A percentile compares a stretch with the other conserved stretches of the same genome.
Conservation (phyloP, 2,329 filamentous ascomycete species). For the Myriosclerotinia scirpicola region DNA sequence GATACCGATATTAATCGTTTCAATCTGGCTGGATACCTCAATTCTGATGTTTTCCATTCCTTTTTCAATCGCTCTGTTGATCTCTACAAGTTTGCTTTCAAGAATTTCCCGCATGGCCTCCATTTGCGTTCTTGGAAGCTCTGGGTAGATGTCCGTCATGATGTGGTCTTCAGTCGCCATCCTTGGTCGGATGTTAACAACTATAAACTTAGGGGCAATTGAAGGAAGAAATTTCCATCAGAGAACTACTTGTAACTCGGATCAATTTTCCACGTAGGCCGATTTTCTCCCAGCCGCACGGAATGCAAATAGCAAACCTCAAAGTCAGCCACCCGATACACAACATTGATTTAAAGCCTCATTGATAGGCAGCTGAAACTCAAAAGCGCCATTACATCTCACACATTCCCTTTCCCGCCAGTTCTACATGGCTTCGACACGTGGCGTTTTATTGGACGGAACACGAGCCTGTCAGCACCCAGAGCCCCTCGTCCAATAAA, state of each 20-base stretch:
- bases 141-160: constrained; percentile 9
- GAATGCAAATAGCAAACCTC: not conserved
- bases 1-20: constrained; percentile 12
- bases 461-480: not conserved
- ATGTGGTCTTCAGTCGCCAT: constrained; percentile 4
- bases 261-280: too few relatives aligned
- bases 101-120: constrained; percentile 8
- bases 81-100: constrained; percentile 3
- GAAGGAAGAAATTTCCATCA: not conserved
- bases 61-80: constrained; percentile 3
- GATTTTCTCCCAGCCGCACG: too few relatives aligned
- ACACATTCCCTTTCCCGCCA: not conserved
- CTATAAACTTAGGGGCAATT: too few relatives aligned
- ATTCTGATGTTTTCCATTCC: constrained; percentile 12
- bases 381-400: not conserved
- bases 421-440: not conserved
- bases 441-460: constrained; percentile 4
- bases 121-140: constrained; percentile 2
- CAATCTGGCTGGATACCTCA: constrained; percentile 10
- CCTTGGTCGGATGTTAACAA: not conserved
- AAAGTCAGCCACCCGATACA: not conserved
- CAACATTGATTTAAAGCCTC: not conserved
- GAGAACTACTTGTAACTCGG: not conserved
- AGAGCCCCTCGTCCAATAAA: not conserved
- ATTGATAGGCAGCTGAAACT: constrained; percentile 1